Base-by-base conservation (phyloP, 805 yeast genomes). In the Pichia eremophila region DNA sequence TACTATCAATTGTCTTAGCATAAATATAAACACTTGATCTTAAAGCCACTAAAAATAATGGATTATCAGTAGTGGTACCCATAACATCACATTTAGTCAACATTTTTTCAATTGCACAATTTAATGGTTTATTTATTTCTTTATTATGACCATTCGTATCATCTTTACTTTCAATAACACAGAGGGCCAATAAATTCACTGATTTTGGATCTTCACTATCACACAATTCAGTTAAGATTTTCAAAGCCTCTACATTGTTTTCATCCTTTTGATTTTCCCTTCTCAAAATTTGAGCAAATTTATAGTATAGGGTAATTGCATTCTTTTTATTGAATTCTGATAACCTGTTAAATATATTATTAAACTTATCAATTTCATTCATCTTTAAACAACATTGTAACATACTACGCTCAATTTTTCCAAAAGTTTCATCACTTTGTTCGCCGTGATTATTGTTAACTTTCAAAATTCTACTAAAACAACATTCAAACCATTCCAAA, bases 331-430 rank as follows among this genome's bases (percentile, higher is more conserved):
- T 64, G 0, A 29, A 41, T 0, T 56, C 47, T 18, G 46, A 41
- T 68, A 70, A 63, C 0, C 38, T 11, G 0, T 61, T 46, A 37
- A 54, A 63, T 0, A 61, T 42, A 5, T 46, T 31, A 5, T 57
- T 43, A 2, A 63, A 65, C 6, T 54, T 46, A 1, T 53, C 54
- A 45, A 38, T 50, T 2, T 63, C 42, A 4, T 54, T 56, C 0
- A 56, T 36, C 9, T 59, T 54, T 7, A 68, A 52, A 37, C 59
- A 59, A 15, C 63, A 57, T 19, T 58, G 54, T 39, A 63, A 60
- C 25, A 69, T 53, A 2, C 69, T 68, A 41, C 75, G 58, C 46
- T 68, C 63, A 5, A 71, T 51, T 50, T 69, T 69, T 2, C 64
- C 70, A 32, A 49, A 56, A 37, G 68, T 71, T 7, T 51, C 53